These are phyloP conservation scores for Aspergillus thermomutatus DNA, from an alignment of 2,329 filamentous ascomycete species.

Conservation along the genomic window DNA sequence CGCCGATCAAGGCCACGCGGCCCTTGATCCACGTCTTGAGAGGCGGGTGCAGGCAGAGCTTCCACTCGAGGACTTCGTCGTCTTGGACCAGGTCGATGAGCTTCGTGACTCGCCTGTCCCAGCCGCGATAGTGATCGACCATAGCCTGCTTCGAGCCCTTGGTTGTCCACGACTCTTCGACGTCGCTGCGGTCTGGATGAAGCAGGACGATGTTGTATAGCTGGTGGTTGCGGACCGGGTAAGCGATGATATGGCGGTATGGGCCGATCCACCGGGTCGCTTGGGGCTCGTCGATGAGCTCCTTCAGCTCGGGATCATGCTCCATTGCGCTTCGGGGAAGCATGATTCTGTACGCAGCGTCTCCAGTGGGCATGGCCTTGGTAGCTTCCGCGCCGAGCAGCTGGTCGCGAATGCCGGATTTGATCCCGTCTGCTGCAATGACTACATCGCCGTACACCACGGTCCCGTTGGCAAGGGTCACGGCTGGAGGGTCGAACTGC, in stretches of 20 bases:
- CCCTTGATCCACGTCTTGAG: slow-evolving; percentile 34
- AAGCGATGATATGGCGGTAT: slow-evolving; percentile 73
- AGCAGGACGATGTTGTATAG: slow-evolving; percentile 64
- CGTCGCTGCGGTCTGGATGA: slow-evolving; percentile 61
- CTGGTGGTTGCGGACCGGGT: slow-evolving; percentile 65
- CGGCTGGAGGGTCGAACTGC: slow-evolving; percentile 24
- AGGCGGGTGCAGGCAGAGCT: slow-evolving; percentile 32
- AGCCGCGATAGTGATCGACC: slow-evolving; percentile 60
- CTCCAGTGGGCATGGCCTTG: slow-evolving; percentile 52
- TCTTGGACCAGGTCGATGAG: slow-evolving; percentile 61
- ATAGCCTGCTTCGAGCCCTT: slow-evolving; percentile 59
- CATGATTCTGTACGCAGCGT: slow-evolving; percentile 79
- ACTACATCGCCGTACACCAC: slow-evolving; percentile 45
- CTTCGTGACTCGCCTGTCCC: slow-evolving; percentile 57
- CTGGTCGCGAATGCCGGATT: slow-evolving; percentile 44
- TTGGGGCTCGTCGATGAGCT: slow-evolving; percentile 63
- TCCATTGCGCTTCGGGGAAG: slow-evolving; percentile 65
- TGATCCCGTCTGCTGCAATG: slow-evolving; percentile 54
- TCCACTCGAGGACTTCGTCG: slow-evolving; percentile 42
- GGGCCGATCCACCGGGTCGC: slow-evolving; percentile 75
- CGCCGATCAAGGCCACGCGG: slow-evolving; percentile 39
- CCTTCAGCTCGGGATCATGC: slow-evolving; percentile 63
- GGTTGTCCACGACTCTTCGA: slow-evolving; percentile 62
- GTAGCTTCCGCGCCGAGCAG: slow-evolving; percentile 32
- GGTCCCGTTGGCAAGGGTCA: slow-evolving; percentile 25